Conservation (phyloP, 257 asterid genomes). For the Misopates orontium region DNA sequence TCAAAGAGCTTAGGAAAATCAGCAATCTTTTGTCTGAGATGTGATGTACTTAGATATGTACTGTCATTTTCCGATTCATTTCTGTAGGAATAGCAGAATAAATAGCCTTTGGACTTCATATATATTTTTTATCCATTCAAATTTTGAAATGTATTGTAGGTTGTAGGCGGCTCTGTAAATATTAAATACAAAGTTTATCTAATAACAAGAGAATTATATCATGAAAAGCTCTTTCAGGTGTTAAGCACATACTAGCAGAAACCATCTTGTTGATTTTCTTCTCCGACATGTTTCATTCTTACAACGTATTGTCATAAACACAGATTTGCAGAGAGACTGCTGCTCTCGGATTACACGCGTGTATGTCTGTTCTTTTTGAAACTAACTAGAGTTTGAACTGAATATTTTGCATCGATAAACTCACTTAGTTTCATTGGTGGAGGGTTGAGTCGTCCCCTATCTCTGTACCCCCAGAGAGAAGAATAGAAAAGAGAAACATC, state of each 20-base stretch:
- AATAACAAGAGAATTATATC: not conserved
- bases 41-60: conserved; percentile 51
- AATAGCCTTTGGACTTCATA: not conserved
- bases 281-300: too few species aligned
- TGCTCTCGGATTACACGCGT: too few species aligned
- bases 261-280: not conserved
- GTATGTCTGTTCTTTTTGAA: too few species aligned
- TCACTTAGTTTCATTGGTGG: too few species aligned
- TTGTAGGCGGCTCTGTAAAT: conserved; percentile 17
- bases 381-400: too few species aligned
- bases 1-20: conserved; percentile 84
- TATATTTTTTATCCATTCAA: not conserved
- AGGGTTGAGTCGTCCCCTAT: too few species aligned
- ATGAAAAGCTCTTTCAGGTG: not conserved
- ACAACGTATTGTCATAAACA: too few species aligned
- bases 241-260: not conserved
- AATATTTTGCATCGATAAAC: too few species aligned
- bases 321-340: too few species aligned
- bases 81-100: conserved; percentile 21
- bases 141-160: not conserved
- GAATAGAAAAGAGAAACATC: too few species aligned
- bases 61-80: conserved; percentile 25
- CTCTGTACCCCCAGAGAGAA: too few species aligned
- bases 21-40: conserved; percentile 75
- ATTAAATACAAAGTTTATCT: conserved; percentile 17